Evolutionary conservation across 257 asterid genomes (phyloP).

Genomic region (Rhazya stricta): DNA sequence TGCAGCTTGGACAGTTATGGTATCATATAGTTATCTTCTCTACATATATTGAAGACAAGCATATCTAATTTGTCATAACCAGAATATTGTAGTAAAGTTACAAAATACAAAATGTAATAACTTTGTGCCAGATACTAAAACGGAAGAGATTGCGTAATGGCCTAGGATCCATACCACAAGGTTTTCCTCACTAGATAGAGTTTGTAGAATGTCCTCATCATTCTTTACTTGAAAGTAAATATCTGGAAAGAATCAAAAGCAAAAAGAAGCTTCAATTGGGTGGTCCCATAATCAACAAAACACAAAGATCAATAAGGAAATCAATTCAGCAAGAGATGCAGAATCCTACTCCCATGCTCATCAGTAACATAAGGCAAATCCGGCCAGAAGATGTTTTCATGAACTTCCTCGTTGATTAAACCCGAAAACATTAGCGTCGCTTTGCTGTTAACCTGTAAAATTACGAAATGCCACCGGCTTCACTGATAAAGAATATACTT

Average conservation of each 20-base stretch:
- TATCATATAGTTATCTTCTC: neutral
- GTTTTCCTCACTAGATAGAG: conserved; percentile 69
- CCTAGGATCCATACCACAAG: conserved; percentile 53
- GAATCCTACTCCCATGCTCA: conserved; percentile 85
- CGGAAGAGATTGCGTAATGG: neutral
- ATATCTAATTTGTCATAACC: neutral
- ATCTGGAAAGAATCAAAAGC: conserved; percentile 47
- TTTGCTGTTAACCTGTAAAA: conserved; percentile 78
- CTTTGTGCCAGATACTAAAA: neutral
- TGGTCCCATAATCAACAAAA: conserved; percentile 1
- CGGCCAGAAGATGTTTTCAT: conserved; percentile 96
- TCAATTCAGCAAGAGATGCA: conserved; percentile 17
- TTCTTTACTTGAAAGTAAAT: conserved; percentile 95
- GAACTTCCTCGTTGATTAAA: conserved; percentile 59
- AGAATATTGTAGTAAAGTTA: neutral
- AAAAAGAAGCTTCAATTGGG: conserved; percentile 18
- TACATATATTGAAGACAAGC: neutral
- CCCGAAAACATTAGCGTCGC: conserved; percentile 89
- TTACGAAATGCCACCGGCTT: conserved; percentile 12
- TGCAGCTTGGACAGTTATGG: neutral
- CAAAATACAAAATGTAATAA: neutral
- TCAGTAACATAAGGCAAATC: conserved; percentile 89
- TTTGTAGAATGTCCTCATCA: conserved; percentile 82
- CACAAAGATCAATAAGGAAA: neutral
- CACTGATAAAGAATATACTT: neutral